These are phyloP conservation scores for Blastobotrys americana DNA, from an alignment of 805 yeast genomes.

Conservation along the genomic window DNA sequence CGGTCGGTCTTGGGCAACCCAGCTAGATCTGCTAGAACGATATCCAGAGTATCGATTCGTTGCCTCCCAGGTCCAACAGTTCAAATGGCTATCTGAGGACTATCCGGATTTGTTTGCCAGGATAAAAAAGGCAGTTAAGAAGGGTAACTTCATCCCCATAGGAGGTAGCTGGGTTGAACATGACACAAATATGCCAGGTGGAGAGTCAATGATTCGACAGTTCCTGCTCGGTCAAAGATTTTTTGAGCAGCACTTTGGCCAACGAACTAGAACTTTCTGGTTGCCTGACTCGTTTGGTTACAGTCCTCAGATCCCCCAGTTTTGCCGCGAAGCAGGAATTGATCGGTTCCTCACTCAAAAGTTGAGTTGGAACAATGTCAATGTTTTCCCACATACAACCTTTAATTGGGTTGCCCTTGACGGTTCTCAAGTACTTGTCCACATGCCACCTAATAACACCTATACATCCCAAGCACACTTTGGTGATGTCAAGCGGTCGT, in stretches of 20 bases:
- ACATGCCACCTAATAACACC: constrained; percentile 97
- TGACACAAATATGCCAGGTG: constrained; percentile 92
- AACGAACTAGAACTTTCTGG: constrained; percentile 76
- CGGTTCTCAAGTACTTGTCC: constrained; percentile 87
- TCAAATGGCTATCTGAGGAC: constrained; percentile 80
- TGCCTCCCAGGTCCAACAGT: constrained; percentile 95
- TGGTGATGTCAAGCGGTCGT: constrained; percentile 82
- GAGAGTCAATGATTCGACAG: constrained; percentile 85
- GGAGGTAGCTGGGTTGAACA: constrained; percentile 99
- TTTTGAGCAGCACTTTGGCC: constrained; percentile 72
- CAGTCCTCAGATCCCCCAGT: constrained; percentile 89
- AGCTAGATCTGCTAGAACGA: constrained; percentile 70
- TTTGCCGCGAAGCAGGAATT: constrained; percentile 81
- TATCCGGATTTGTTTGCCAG: constrained; percentile 73
- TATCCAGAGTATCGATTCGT: constrained; percentile 93
- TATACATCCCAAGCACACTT: constrained; percentile 90
- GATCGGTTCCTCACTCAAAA: constrained; percentile 85
- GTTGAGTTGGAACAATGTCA: constrained; percentile 93
- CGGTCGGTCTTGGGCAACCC: constrained; percentile 94
- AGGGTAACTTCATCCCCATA: constrained; percentile 75
- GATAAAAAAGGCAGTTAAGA: constrained; percentile 53
- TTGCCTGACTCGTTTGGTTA: constrained; percentile 97
- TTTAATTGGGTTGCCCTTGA: constrained; percentile 95
- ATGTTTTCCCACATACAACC: constrained; percentile 79
- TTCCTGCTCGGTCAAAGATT: constrained; percentile 85